Evolutionary conservation across 148 eudicot species (phyloP).

Genomic region (Rhododendron williamsianum): DNA sequence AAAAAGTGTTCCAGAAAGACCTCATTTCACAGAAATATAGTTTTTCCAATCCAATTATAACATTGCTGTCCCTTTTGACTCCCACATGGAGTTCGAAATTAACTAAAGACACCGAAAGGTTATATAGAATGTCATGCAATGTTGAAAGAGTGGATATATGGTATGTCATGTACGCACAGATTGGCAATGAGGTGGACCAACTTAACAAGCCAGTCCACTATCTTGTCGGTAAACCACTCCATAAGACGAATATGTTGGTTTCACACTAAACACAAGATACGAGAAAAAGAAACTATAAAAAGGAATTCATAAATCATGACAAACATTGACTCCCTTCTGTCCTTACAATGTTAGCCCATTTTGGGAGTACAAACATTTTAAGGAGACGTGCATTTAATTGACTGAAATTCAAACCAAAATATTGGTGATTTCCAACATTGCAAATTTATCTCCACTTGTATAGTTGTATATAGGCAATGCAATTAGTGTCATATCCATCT

Average conservation of each 20-base stretch:
- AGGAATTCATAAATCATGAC: neutral
- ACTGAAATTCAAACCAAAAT: neutral
- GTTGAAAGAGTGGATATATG: neutral
- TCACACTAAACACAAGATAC: neutral
- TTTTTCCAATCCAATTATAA: neutral
- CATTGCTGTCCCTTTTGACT: neutral
- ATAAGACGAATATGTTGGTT: neutral
- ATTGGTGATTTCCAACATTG: neutral
- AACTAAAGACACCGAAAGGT: neutral
- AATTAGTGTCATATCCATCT: neutral
- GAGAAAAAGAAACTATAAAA: neutral
- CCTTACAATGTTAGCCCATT: neutral
- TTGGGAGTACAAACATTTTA: neutral
- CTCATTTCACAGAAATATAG: neutral
- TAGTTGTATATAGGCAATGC: neutral
- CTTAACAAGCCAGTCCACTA: neutral
- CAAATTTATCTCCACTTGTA: neutral
- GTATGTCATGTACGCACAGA: neutral
- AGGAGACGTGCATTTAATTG: neutral
- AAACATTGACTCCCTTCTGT: neutral
- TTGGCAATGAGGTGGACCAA: neutral
- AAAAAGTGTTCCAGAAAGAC: neutral
- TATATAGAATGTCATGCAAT: neutral
- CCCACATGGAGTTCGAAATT: neutral
- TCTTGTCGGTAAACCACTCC: neutral